Evolutionary conservation across 345 rosid genomes (phyloP), one percentile per base, ranked within the genome.

Genomic region (Physaria fendleri): DNA sequence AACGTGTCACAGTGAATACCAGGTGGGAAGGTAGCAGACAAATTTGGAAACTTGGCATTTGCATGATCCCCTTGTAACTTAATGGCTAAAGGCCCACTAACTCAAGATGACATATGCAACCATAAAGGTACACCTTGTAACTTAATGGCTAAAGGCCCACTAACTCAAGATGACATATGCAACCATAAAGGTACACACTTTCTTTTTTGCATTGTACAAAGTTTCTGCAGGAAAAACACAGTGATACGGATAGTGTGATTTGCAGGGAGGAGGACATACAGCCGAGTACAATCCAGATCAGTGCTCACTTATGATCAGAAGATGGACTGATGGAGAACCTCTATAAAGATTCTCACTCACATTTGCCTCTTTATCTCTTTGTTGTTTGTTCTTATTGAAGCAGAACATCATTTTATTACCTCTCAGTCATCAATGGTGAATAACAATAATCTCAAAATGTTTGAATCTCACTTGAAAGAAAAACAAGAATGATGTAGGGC

Each of bases 51-150:
- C n/a, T n/a, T n/a, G n/a, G n/a, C n/a, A n/a, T n/a, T n/a, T n/a
- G n/a, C n/a, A n/a, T n/a, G n/a, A n/a, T n/a, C n/a, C n/a, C n/a
- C n/a, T n/a, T n/a, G n/a, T n/a, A n/a, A n/a, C n/a, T n/a, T n/a
- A n/a, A n/a, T n/a, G n/a, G n/a, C n/a, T n/a, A n/a, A n/a, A n/a
- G n/a, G n/a, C n/a, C n/a, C n/a, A n/a, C n/a, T n/a, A n/a, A n/a
- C n/a, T n/a, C n/a, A 59, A 44, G 18, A 80, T 85, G 97, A 78
- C 91, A 51, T 89, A 76, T 58, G 91, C 89, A n/a, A 89, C 89
- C 17, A 68, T 84, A 3, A 89, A 85, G 84, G 97, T 54, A 42
- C 2, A 25, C n/a, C n/a, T n/a, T n/a, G n/a, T n/a, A n/a, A n/a
- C n/a, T n/a, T n/a, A n/a, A n/a, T n/a, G n/a, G n/a, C n/a, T n/a